A percentile compares a stretch with the other conserved stretches of the same genome.
phyloP scores from a whole-genome alignment of 805 yeast genomes.

The Wickerhamomyces xylosicus region DNA sequence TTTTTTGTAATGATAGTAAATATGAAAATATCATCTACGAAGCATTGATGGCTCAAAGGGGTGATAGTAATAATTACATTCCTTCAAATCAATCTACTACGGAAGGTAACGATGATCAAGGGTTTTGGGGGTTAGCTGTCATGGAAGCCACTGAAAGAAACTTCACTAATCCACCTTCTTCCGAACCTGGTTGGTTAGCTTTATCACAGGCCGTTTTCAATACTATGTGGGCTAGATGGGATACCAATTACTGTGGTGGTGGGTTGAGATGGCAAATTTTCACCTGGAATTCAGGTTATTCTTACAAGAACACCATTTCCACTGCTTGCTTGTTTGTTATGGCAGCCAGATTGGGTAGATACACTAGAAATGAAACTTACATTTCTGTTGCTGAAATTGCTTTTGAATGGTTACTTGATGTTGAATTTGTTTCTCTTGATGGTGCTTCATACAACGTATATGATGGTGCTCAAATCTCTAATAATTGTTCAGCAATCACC shows the following conservation, averaged over 20 bases:
- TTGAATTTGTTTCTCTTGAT: slow-evolving; percentile 29
- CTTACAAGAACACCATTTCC: slow-evolving; percentile 54
- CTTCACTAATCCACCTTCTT: slow-evolving; percentile 40
- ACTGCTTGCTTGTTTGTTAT: slow-evolving; percentile 54
- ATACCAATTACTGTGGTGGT: slow-evolving; percentile 42
- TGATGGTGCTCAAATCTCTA: slow-evolving; percentile 48
- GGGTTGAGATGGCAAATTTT: slow-evolving; percentile 70
- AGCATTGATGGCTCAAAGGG: slow-evolving; percentile 41
- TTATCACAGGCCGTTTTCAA: slow-evolving; percentile 54
- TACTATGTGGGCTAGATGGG: slow-evolving; percentile 59
- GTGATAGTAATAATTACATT: slow-evolving; percentile 41
- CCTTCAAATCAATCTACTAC: slow-evolving; percentile 56
- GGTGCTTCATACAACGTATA: slow-evolving; percentile 28
- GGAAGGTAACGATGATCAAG: slow-evolving; percentile 72
- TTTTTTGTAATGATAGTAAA: slow-evolving; percentile 60
- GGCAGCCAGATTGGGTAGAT: slow-evolving; percentile 55
- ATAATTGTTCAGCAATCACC: slow-evolving; percentile 40
- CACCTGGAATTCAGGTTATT: slow-evolving; percentile 61
- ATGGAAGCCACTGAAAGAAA: slow-evolving; percentile 58
- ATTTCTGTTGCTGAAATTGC: slow-evolving; percentile 42
- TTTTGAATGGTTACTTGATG: slow-evolving; percentile 49
- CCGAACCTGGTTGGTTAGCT: slow-evolving; percentile 44
- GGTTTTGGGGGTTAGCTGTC: slow-evolving; percentile 61
- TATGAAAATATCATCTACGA: slow-evolving; percentile 46
- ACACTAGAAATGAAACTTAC: slow-evolving; percentile 45